A percentile compares a stretch with the other conserved stretches of the same genome.
These are phyloP conservation scores for Phellopilus nigrolimitatus DNA, from an alignment of 1,284 basidiomycete genomes.

Conservation along the genomic window DNA sequence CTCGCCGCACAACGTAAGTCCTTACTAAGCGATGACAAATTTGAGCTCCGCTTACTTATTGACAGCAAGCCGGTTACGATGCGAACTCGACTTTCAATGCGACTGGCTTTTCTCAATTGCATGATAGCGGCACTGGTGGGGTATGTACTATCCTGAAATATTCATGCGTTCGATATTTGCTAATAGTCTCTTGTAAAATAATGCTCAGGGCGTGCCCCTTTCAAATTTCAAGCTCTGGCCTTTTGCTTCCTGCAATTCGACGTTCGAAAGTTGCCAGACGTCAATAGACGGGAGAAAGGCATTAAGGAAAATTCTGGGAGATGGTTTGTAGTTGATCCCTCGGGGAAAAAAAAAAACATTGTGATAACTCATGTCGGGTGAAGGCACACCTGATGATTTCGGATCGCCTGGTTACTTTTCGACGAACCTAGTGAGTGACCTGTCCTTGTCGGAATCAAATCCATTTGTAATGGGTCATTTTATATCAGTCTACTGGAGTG, in stretches of 20 bases:
- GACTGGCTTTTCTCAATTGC: constrained; percentile 24
- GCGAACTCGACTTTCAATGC: constrained; percentile 22
- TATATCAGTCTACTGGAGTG: constrained; percentile 22
- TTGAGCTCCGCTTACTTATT: neutral
- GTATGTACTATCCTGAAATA: constrained; percentile 8
- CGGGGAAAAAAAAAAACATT: too few species aligned
- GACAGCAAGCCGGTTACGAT: constrained; percentile 24
- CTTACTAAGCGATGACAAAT: neutral
- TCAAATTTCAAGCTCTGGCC: constrained; percentile 22
- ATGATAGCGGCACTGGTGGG: constrained; percentile 25
- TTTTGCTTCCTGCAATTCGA: constrained; percentile 19
- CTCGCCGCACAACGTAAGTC: constrained; percentile 17
- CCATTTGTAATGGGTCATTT: too few species aligned
- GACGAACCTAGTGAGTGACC: constrained; percentile 19
- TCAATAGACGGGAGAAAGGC: constrained; percentile 16
- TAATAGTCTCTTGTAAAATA: too few species aligned
- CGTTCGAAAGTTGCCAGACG: constrained; percentile 20
- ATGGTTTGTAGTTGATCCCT: constrained; percentile 18
- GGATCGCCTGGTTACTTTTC: constrained; percentile 24
- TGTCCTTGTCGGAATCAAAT: neutral
- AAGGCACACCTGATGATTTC: constrained; percentile 21
- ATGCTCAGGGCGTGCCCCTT: constrained; percentile 20
- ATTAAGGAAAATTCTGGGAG: constrained; percentile 10
- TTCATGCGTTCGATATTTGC: neutral
- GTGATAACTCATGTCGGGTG: neutral